A percentile compares a stretch with the other conserved stretches of the same genome.
Evolutionary conservation across 768 basidiomycete species (phyloP).

Genomic region (Boletus rex-veris): DNA sequence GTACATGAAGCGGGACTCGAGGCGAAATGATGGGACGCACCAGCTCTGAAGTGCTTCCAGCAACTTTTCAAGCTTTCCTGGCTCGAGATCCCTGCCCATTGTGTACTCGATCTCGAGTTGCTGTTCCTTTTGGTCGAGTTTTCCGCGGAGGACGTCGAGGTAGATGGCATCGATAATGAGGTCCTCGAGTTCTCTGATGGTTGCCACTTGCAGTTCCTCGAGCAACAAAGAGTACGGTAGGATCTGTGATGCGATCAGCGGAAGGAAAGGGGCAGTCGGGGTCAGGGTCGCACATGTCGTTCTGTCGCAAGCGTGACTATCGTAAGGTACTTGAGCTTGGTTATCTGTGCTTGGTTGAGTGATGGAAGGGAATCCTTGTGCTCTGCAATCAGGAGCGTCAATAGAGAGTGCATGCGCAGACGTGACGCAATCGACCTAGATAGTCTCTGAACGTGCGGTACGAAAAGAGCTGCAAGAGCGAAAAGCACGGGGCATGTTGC

Average conservation of each 20-base stretch:
- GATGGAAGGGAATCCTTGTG: slow-evolving; percentile 64
- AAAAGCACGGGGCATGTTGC: slow-evolving; percentile 56
- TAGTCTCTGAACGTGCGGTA: slow-evolving; percentile 88
- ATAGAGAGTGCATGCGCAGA: neutral
- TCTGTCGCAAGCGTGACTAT: slow-evolving; percentile 80
- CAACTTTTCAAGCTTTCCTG: slow-evolving; percentile 59
- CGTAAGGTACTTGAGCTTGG: slow-evolving; percentile 90
- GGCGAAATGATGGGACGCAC: slow-evolving; percentile 37
- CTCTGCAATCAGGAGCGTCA: slow-evolving; percentile 39
- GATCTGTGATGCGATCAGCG: slow-evolving; percentile 45
- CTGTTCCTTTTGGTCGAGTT: slow-evolving; percentile 88
- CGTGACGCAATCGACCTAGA: slow-evolving; percentile 48
- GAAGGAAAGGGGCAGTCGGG: neutral
- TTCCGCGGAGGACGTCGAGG: slow-evolving; percentile 82
- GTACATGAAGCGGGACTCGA: neutral
- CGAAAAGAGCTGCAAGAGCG: slow-evolving; percentile 81
- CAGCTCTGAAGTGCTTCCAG: slow-evolving; percentile 63
- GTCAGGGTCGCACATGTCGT: slow-evolving; percentile 56
- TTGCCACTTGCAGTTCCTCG: slow-evolving; percentile 65
- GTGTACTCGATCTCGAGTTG: slow-evolving; percentile 91
- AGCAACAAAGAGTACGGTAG: slow-evolving; percentile 78
- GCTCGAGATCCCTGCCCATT: slow-evolving; percentile 88
- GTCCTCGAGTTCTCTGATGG: slow-evolving; percentile 89
- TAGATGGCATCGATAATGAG: slow-evolving; percentile 97
- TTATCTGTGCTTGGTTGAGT: slow-evolving; percentile 67